Evolutionary conservation across 73 alveolate genomes (phyloP), one percentile per base, ranked within the genome.

Genomic region (Tetrahymena borealis): DNA sequence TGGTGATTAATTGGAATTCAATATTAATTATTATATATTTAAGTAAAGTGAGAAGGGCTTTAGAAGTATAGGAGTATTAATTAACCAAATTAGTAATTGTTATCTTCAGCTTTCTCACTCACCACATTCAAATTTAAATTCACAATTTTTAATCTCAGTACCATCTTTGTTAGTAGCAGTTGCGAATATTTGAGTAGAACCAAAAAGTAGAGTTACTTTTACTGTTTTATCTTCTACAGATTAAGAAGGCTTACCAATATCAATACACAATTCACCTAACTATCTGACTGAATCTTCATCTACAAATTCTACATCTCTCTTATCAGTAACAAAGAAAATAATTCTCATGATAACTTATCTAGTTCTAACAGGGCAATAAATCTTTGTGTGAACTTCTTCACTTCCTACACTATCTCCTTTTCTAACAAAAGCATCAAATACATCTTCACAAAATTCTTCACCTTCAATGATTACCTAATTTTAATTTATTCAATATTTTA

Each of bases 391-490:
- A 39, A 97, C 99, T 94, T 98, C 99, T 94, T 98, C 99, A 79
- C 98, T 97, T 12, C 99, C 98, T 36, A 98, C 99, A 43, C 99
- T 95, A 90, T 98, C 99, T 79, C 98, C 98, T 90, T 96, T 97
- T 95, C 97, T 96, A 20, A 98, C 99, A 94, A 98, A 98, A 39
- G 99, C 99, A 93, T 98, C 99, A 94, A 98, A 98, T 38, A 98
- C 99, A 96, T 98, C 99, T 95, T 98, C 99, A 94, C 99, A 98
- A 94, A 98, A 98, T 33, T 98, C 99, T 79, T 98, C 99, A 11
- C 99, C 99, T 95, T 98, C 99, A 91, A 98, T 98, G 4, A 98
- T 94, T 0, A 60, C 85, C 85, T 60, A 1, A 24, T 60, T 24
- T 24, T 60, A 15, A 40, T 15, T 40, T 40, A 40, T 7, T 7